Base-by-base conservation (phyloP, 169 alveolate species). In the Sarcocystis neurona region DNA sequence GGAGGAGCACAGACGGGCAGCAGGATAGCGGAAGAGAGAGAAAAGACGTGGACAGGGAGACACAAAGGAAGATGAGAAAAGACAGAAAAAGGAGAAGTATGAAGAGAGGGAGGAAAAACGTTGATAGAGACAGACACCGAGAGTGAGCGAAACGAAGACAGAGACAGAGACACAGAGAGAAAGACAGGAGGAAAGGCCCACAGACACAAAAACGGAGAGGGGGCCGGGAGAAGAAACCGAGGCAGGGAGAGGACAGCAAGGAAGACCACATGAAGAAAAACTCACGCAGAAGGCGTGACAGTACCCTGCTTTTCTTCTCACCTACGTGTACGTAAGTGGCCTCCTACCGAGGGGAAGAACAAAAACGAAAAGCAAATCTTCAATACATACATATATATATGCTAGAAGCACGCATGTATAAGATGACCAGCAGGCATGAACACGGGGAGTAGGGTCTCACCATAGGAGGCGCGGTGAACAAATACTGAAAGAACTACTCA, bases 201-300 rank as follows among this genome's bases (percentile, higher is more conserved):
- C 70, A 58, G 70, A 58, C 70, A 58, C 43, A 41, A 63, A 41
- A 10, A n/a, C 75, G 44, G 46, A 63, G 75, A 63, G 46, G n/a
- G 20, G 39, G 15, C 39, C 30, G 8, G 39, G 70, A 34, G 30
- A 6, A 58, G 43, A 58, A 58, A 2, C 5, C 18, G 70, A 58
- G 3, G 18, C n/a, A 2, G 5, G 2, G 39, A 48, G 60, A 15
- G 15, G 6, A 10, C 6, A 6, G 60, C 60, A 48, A 15, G 27
- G 27, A 48, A 15, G 6, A 10, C 27, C 6, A 48, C 27, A 48
- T 6, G 15, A 48, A 15, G 60, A 6, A 15, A 48, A 6, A 48
- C 60, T 15, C 27, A 6, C 60, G 60, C 60, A 15, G 15, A n/a
- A n/a, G n/a, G n/a, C n/a, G n/a, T n/a, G n/a, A n/a, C n/a, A n/a